A percentile compares a stretch with the other conserved stretches of the same genome.
These are phyloP conservation scores for Candida glucosophila DNA, from an alignment of 1,139 yeast species.

Conservation along the genomic window DNA sequence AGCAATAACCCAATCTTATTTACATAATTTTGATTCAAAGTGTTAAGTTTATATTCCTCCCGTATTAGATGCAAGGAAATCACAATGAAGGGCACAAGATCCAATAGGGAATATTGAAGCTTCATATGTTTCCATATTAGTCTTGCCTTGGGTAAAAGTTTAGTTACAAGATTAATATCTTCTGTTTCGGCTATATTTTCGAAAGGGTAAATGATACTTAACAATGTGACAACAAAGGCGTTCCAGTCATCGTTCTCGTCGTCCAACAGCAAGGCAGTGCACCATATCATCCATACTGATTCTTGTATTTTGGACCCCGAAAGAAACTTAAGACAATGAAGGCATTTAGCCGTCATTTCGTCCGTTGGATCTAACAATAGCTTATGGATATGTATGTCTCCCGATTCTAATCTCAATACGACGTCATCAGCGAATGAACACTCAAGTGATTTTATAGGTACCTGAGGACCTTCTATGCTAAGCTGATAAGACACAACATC, in stretches of 20 bases:
- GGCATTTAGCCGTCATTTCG: slow-evolving; percentile 31
- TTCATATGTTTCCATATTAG: slow-evolving; percentile 18
- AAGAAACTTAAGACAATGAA: slow-evolving; percentile 43
- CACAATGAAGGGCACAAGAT: slow-evolving; percentile 53
- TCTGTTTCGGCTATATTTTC: slow-evolving; percentile 9
- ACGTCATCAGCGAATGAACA: slow-evolving; percentile 23
- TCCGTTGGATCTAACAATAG: slow-evolving; percentile 41
- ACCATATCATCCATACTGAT: slow-evolving; percentile 57
- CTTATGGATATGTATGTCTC: slow-evolving; percentile 20
- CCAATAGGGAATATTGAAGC: slow-evolving; percentile 32
- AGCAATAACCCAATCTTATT: slow-evolving; percentile 43
- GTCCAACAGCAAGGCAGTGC: slow-evolving; percentile 41
- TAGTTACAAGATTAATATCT: slow-evolving; percentile 27
- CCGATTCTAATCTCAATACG: slow-evolving; percentile 15
- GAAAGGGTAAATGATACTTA: slow-evolving; percentile 41
- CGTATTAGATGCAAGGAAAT: slow-evolving; percentile 65
- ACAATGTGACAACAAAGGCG: slow-evolving; percentile 45
- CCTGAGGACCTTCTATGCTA: slow-evolving; percentile 9
- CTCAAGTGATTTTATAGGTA: slow-evolving; percentile 13
- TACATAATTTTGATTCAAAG: slow-evolving; percentile 30
- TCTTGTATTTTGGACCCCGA: slow-evolving; percentile 52
- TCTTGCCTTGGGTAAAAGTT: slow-evolving; percentile 30
- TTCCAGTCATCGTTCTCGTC: slow-evolving; percentile 50
- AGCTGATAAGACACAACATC: slow-evolving; percentile 43
- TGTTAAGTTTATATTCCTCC: slow-evolving; percentile 64